phyloP scores from a whole-genome alignment of 106 monocot species.

The Gastrodia elata region DNA sequence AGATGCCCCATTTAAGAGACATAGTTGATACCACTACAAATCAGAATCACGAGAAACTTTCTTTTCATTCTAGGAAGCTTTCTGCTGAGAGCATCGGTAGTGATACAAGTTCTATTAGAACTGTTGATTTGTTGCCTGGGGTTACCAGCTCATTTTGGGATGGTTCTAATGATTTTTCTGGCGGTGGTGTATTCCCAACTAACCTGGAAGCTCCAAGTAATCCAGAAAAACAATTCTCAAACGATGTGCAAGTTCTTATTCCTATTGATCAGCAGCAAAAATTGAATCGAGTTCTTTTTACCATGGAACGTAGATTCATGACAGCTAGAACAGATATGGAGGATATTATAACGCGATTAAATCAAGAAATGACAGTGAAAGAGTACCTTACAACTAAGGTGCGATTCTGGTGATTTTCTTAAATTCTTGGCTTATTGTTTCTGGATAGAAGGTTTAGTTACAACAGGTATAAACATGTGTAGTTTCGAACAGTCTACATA shows the following conservation, averaged over 20 bases:
- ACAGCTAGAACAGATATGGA: slow-evolving; percentile 91
- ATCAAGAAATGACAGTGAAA: slow-evolving; percentile 87
- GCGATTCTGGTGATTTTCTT: background rate
- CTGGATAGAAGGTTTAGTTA: background rate
- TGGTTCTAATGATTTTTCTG: slow-evolving; percentile 32
- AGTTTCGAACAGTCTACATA: background rate
- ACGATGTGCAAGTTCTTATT: slow-evolving; percentile 46
- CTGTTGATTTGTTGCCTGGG: slow-evolving; percentile 55
- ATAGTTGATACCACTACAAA: slow-evolving; percentile 22
- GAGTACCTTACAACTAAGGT: slow-evolving; percentile 85
- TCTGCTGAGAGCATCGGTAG: slow-evolving; percentile 84
- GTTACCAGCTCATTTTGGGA: slow-evolving; percentile 28
- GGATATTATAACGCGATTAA: slow-evolving; percentile 78
- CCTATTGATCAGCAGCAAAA: slow-evolving; percentile 65
- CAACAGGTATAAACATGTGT: background rate
- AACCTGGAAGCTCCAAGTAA: slow-evolving; percentile 19
- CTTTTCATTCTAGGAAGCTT: slow-evolving; percentile 49
- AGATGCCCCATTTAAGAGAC: slow-evolving; percentile 5
- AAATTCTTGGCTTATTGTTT: background rate
- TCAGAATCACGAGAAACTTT: slow-evolving; percentile 40
- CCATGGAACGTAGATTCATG: slow-evolving; percentile 55
- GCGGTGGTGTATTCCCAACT: slow-evolving; percentile 23
- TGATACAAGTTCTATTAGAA: slow-evolving; percentile 76
- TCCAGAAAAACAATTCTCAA: slow-evolving; percentile 17
- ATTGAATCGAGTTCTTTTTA: slow-evolving; percentile 64